phyloP scores from a whole-genome alignment of 805 yeast species.

The Cyberlindnera galapagoensis region DNA sequence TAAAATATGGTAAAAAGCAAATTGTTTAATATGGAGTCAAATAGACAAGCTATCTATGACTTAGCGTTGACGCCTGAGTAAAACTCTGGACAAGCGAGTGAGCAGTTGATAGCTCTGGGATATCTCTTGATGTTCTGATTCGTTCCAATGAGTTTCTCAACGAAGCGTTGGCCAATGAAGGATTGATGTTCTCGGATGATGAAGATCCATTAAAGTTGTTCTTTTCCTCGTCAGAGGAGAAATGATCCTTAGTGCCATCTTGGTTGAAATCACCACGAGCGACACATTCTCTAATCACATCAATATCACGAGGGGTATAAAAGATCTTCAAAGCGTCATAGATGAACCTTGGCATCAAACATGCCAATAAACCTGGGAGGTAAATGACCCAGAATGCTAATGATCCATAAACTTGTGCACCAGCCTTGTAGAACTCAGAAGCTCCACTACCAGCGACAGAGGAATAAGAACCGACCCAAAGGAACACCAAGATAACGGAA shows the following conservation, averaged over 20 bases:
- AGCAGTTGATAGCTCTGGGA: conserved; percentile 15
- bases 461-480: conserved; percentile 79
- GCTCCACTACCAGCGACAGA: conserved; percentile 37
- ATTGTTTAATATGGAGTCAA: no score
- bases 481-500: conserved; percentile 54
- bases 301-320: conserved; percentile 59
- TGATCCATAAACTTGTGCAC: conserved; percentile 54
- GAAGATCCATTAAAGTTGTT: conserved; percentile 7
- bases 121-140: conserved; percentile 10
- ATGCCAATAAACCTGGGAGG: conserved; percentile 51
- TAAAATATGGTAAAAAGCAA: no score
- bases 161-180: no score
- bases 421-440: conserved; percentile 67
- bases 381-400: conserved; percentile 61
- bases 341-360: conserved; percentile 61
- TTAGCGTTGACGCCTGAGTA: conserved; percentile 4
- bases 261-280: conserved; percentile 51
- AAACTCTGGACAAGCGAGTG: conserved; percentile 13
- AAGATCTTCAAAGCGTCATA: conserved; percentile 45
- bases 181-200: conserved; percentile 1
- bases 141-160: conserved; percentile 12
- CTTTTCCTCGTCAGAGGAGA: conserved; percentile 8
- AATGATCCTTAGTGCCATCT: not conserved
- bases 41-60: no score
- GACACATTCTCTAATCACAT: conserved; percentile 66